Evolutionary conservation across 2,329 filamentous ascomycete species (phyloP).

Genomic region (Arthroderma sp.): DNA sequence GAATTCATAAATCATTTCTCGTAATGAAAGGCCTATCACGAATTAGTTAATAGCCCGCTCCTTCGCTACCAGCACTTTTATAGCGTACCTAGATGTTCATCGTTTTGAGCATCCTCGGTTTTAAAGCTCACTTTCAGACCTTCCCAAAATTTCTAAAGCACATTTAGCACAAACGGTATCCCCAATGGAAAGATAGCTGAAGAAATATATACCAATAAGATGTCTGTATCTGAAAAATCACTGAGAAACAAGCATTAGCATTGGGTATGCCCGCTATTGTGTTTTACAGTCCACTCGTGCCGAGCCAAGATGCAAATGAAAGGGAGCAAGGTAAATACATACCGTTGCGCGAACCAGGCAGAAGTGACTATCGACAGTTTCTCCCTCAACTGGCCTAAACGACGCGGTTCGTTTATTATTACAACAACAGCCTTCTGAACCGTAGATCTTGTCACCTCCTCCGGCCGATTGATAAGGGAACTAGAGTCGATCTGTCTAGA

Average conservation of each 20-base stretch:
- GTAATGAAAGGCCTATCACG: slow-evolving; percentile 51
- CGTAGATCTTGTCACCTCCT: slow-evolving; percentile 90
- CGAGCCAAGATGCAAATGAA: neutral
- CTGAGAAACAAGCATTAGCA: slow-evolving; percentile 19
- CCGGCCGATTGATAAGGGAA: slow-evolving; percentile 60
- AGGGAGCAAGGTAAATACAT: slow-evolving; percentile 16
- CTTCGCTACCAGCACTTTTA: neutral
- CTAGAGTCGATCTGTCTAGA: slow-evolving; percentile 79
- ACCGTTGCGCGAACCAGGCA: slow-evolving; percentile 89
- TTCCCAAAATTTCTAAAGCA: slow-evolving; percentile 65
- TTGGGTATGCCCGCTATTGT: too few relatives aligned
- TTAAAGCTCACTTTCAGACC: slow-evolving; percentile 51
- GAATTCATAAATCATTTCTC: slow-evolving; percentile 88
- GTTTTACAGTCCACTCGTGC: neutral
- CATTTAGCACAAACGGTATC: slow-evolving; percentile 11
- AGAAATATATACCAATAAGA: slow-evolving; percentile 46
- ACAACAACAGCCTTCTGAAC: slow-evolving; percentile 97
- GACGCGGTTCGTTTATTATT: slow-evolving; percentile 78
- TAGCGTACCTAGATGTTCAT: slow-evolving; percentile 69
- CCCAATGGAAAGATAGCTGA: neutral
- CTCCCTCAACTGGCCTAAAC: slow-evolving; percentile 81
- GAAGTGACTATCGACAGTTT: slow-evolving; percentile 80
- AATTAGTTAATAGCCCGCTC: slow-evolving; percentile 1
- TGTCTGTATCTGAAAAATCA: slow-evolving; percentile 84
- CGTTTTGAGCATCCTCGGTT: slow-evolving; percentile 58